Evolutionary conservation across 805 yeast genomes (phyloP).

Genomic region (Saturnispora halmiae): DNA sequence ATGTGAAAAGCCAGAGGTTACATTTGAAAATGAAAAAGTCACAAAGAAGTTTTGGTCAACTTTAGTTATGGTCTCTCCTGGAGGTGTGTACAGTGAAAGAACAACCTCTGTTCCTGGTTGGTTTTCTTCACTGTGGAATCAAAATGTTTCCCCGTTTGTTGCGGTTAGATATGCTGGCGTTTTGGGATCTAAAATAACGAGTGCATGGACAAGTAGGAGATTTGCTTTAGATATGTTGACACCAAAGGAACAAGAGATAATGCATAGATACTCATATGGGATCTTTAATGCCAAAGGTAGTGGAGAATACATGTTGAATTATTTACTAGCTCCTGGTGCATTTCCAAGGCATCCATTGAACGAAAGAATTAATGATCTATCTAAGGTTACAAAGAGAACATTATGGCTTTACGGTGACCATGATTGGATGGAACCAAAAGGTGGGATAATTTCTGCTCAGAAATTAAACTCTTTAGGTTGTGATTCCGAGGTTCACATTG

Average conservation of each 20-base stretch:
- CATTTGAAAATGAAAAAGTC: constrained; percentile 5
- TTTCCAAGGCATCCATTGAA: constrained; percentile 70
- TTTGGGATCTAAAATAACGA: constrained; percentile 73
- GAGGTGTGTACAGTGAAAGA: constrained; percentile 53
- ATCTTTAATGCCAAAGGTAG: constrained; percentile 84
- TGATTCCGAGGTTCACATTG: constrained; percentile 18
- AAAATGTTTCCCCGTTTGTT: constrained; percentile 74
- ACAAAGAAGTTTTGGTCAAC: constrained; percentile 27
- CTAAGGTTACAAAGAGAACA: constrained; percentile 24
- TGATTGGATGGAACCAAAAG: constrained; percentile 51
- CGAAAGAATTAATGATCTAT: constrained; percentile 36
- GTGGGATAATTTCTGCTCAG: constrained; percentile 36
- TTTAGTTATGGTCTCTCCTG: constrained; percentile 80
- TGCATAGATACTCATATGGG: constrained; percentile 75
- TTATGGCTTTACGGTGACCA: constrained; percentile 81
- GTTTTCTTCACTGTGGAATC: constrained; percentile 70
- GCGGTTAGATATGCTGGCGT: constrained; percentile 72
- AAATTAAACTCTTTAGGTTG: constrained; percentile 26
- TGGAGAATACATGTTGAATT: constrained; percentile 86
- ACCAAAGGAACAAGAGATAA: constrained; percentile 28
- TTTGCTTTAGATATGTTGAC: constrained; percentile 40
- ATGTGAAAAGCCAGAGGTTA: not conserved
- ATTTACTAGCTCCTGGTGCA: constrained; percentile 84
- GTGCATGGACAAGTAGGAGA: constrained; percentile 83
- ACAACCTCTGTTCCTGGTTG: constrained; percentile 51